Base-by-base conservation (phyloP, 176 grass and related monocot species). In the Cenchrus fungigraminus region DNA sequence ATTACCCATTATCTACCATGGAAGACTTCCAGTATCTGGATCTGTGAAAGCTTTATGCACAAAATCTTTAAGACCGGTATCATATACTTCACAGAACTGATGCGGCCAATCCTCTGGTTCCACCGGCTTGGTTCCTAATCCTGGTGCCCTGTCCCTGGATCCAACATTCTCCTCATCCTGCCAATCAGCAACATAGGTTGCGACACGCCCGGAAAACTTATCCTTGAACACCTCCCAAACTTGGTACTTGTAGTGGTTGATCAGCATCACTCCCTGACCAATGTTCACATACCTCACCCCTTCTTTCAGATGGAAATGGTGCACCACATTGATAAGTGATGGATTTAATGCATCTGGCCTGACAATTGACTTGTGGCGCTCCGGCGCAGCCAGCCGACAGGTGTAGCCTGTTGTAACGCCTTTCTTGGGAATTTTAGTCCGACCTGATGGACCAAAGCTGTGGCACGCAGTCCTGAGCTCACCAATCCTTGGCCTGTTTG, bases 201-300 rank as follows among this genome's bases (percentile, higher is more conserved):
- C 97, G 0, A 99, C 97, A 46, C 97, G 86, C 13, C 97, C 77
- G 17, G 90, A 84, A 47, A 99, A 99, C 82, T 99, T 99, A 15
- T 99, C 97, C 75, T 99, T 99, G 86, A 99, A 99, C 81, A 96
- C 93, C 80, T 99, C 91, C 97, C 97, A 99, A 29, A 90, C 97
- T 85, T 99, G 97, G 71, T 96, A 99, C 77, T 99, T 99, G 65
- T 96, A 99, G 77, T 99, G 97, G 72, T 99, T 99, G 92, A 99
- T 94, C 71, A 94, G 70, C 88, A 99, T 92, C 12, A 86, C 37
- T 54, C 93, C 94, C 83, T 92, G 94, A 9, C 86, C 93, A 69
- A 99, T 78, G 79, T 99, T 96, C 42, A 84, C 94, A 72, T 88
- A 96, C 69, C 68, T 94, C 76, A 92, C 81, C 44, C 97, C 94